These are phyloP conservation scores for Phytopythium vexans DNA, from an alignment of 352 stramenopile species.

Conservation along the genomic window DNA sequence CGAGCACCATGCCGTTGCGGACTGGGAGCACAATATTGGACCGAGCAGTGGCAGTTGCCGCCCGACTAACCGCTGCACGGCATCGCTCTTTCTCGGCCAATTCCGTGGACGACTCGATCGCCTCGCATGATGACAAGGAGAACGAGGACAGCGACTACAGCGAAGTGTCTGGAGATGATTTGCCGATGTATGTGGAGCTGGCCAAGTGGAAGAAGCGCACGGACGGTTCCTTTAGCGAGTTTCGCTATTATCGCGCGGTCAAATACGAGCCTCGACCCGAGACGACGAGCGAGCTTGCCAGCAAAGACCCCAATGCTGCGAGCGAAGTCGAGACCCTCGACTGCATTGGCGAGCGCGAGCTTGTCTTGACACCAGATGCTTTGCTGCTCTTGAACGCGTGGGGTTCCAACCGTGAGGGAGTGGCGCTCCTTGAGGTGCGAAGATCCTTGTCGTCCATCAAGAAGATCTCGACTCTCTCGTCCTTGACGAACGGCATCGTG, in stretches of 20 bases:
- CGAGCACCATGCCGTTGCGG: conserved; percentile 20
- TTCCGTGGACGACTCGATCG: background rate
- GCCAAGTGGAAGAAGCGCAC: conserved; percentile 42
- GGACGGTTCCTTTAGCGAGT: conserved; percentile 30
- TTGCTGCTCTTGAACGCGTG: conserved; percentile 47
- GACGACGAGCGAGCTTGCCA: background rate
- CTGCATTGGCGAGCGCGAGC: conserved; percentile 53
- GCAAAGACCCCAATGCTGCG: background rate
- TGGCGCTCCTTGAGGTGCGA: conserved; percentile 59
- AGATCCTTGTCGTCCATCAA: conserved; percentile 46
- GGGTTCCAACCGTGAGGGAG: conserved; percentile 34
- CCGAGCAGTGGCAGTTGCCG: conserved; percentile 64
- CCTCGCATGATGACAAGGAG: conserved; percentile 7
- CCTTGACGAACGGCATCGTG: conserved; percentile 58
- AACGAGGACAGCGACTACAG: conserved; percentile 7
- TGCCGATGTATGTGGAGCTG: conserved; percentile 32
- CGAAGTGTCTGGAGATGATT: conserved; percentile 4
- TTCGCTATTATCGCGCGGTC: conserved; percentile 40
- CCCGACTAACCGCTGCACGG: conserved; percentile 30
- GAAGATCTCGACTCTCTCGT: conserved; percentile 55
- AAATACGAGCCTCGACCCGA: conserved; percentile 22
- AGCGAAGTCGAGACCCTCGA: conserved; percentile 5
- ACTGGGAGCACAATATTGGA: conserved; percentile 73
- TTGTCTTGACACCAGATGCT: conserved; percentile 58
- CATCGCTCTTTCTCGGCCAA: conserved; percentile 32